phyloP scores from a whole-genome alignment of 805 yeast species.

The Vanderwaltozyma yarrowii region DNA sequence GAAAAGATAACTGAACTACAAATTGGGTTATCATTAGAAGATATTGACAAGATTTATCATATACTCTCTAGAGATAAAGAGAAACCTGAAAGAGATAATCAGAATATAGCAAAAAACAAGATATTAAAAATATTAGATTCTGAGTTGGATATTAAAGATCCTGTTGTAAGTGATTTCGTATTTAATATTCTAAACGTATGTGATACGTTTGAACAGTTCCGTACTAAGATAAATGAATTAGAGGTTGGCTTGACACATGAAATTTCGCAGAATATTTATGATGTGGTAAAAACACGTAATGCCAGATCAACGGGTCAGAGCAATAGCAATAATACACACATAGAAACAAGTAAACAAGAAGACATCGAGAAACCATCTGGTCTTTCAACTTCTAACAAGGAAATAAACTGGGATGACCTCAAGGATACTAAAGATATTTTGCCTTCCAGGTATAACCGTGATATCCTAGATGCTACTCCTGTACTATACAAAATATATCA shows the following conservation, averaged over 20 bases:
- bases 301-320: not conserved
- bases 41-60: slow-evolving; percentile 8
- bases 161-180: slow-evolving; percentile 18
- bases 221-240: slow-evolving; percentile 9
- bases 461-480: slow-evolving; percentile 24
- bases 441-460: too few relatives aligned
- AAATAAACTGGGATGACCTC: slow-evolving; percentile 13
- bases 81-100: not conserved
- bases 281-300: not conserved
- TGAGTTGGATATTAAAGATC: slow-evolving; percentile 12
- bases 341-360: not conserved
- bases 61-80: not conserved
- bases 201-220: slow-evolving; percentile 6
- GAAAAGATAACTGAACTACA: slow-evolving; percentile 33
- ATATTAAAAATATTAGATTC: slow-evolving; percentile 7
- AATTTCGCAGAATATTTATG: slow-evolving; percentile 7
- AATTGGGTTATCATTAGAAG: slow-evolving; percentile 27
- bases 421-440: slow-evolving; percentile 9
- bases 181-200: slow-evolving; percentile 10
- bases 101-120: not conserved
- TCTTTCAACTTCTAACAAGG: slow-evolving; percentile 9
- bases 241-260: slow-evolving; percentile 16
- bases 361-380: slow-evolving; percentile 2
- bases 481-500: slow-evolving; percentile 39
- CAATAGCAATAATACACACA: not conserved